Percentiles rank a stretch among this genome's conserved stretches.
These are phyloP conservation scores for Vitis labrusca DNA, from an alignment of 164 flowering plant genomes.

Conservation along the genomic window DNA sequence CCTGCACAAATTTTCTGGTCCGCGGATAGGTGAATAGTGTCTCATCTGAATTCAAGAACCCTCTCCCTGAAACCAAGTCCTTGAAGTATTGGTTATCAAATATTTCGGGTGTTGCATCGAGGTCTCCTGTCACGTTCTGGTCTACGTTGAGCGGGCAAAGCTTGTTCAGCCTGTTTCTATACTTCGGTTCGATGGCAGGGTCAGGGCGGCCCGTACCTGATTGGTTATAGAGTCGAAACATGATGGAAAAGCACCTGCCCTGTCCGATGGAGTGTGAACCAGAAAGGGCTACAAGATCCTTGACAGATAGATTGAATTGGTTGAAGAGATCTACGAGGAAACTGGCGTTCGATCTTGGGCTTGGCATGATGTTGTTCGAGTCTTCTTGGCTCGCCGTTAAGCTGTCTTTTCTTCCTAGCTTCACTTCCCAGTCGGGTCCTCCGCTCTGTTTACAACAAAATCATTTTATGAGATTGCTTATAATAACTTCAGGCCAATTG, in stretches of 20 bases:
- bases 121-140: slow-evolving; percentile 59
- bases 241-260: slow-evolving; percentile 82
- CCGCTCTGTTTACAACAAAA: slow-evolving; percentile 48
- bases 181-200: slow-evolving; percentile 70
- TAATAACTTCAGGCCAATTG: no score
- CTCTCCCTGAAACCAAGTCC: slow-evolving; percentile 73
- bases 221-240: slow-evolving; percentile 88
- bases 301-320: slow-evolving; percentile 56
- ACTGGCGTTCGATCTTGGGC: slow-evolving; percentile 82
- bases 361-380: slow-evolving; percentile 83
- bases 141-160: slow-evolving; percentile 80
- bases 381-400: slow-evolving; percentile 78
- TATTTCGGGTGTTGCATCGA: slow-evolving; percentile 68
- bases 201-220: slow-evolving; percentile 83
- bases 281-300: slow-evolving; percentile 87
- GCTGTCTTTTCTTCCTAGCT: slow-evolving; percentile 77
- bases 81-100: slow-evolving; percentile 90
- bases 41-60: slow-evolving; percentile 86
- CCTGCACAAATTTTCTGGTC: slow-evolving; percentile 52
- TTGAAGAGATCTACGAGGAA: slow-evolving; percentile 61
- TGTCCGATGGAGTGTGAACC: slow-evolving; percentile 92
- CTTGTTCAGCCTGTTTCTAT: slow-evolving; percentile 42
- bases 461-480: background rate
- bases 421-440: slow-evolving; percentile 90
- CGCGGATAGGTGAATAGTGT: slow-evolving; percentile 43